Evolutionary conservation across 495 filamentous ascomycete species (phyloP), one percentile per base, ranked within the genome.

Genomic region (Astrocystis sublimbata): DNA sequence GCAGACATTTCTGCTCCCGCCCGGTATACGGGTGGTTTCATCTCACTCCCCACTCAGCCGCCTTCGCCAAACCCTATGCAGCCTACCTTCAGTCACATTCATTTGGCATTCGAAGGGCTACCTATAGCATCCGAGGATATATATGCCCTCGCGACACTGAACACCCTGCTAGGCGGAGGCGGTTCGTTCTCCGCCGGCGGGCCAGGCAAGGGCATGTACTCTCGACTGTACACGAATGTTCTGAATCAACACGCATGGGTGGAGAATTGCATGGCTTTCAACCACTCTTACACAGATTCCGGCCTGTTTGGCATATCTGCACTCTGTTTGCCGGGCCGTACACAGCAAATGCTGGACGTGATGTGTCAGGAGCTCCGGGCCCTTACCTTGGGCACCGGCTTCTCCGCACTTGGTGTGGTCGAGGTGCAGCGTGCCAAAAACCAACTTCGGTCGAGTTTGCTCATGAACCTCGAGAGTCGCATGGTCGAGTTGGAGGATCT

Each of bases 401-500:
- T 84, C 68, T 75, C 81, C 7, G 78, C 87, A 2, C 81, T 99
- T n/a, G 82, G 88, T 65, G 71, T 83, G 2, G 83, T 79, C 43
- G 94, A 98, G 76, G 94, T 99, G 24, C 87, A 88, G 71, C 86
- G 94, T n/a, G 94, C 94, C 10, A 99, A 99, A 85, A 99, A 99
- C 71, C 96, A 98, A 79, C 86, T 99, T 35, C 83, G 92, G 36
- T 92, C 88, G 12, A 90, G 88, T 41, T 79, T 99, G 24, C 83
- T 99, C 40, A 98, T 99, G 96, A 99, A 99, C 77, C 84, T 99
- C 0, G 94, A 99, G 79, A 90, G 86, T 61, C 85, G 96, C 42
- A 97, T 98, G 94, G 92, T 98, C 12, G 96, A 97, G 75, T 79
- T 99, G n/a, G 94, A 99, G 79, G 94, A 99, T 75, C 82, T 99